Evolutionary conservation across 2,329 filamentous ascomycete genomes (phyloP).

Genomic region (Pestalotiopsis sp.): DNA sequence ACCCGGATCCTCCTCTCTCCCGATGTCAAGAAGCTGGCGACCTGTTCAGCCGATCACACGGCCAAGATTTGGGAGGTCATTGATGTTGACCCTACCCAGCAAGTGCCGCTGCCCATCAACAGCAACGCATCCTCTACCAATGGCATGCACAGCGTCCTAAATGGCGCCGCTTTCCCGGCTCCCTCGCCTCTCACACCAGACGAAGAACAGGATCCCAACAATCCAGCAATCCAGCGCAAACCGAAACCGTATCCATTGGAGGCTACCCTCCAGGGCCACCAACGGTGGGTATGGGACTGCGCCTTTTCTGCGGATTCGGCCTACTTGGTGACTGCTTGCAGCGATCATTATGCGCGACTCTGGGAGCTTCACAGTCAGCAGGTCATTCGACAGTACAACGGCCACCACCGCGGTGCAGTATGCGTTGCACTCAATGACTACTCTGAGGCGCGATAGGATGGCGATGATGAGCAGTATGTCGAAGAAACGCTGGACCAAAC

Average conservation of each 20-base stretch:
- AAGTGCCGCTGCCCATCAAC: slow-evolving; percentile 12
- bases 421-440: slow-evolving; percentile 94
- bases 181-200: background rate
- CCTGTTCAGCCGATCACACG: slow-evolving; percentile 90
- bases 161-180: slow-evolving; percentile 7
- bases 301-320: slow-evolving; percentile 92
- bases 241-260: slow-evolving; percentile 75
- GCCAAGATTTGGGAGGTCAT: slow-evolving; percentile 94
- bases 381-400: slow-evolving; percentile 94
- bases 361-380: slow-evolving; percentile 88
- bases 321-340: slow-evolving; percentile 91
- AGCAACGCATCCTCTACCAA: slow-evolving; percentile 15
- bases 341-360: slow-evolving; percentile 87
- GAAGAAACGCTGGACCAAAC: background rate
- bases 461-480: background rate
- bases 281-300: slow-evolving; percentile 97
- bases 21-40: slow-evolving; percentile 91
- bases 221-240: slow-evolving; percentile 16
- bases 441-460: slow-evolving; percentile 52
- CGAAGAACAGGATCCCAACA: slow-evolving; percentile 14
- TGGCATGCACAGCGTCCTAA: slow-evolving; percentile 9
- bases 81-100: slow-evolving; percentile 59
- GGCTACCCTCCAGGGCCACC: slow-evolving; percentile 85
- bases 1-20: slow-evolving; percentile 89
- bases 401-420: slow-evolving; percentile 87